Evolutionary conservation across 306 rosid species (phyloP).

Genomic region (Astragalus glycyphyllos): DNA sequence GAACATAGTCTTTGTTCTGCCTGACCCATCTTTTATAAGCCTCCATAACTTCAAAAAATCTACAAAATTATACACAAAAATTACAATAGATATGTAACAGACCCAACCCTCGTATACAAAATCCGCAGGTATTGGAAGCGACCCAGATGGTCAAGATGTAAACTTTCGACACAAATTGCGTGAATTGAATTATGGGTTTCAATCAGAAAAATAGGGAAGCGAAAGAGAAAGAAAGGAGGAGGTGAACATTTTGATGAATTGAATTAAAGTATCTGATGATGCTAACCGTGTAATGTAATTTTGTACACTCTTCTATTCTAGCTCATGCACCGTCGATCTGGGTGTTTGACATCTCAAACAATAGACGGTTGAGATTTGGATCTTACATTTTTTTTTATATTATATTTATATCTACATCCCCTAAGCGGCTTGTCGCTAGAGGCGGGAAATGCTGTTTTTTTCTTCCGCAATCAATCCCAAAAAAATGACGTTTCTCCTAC

Average conservation of each 20-base stretch:
- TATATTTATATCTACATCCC: too few species aligned
- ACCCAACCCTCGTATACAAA: conserved; percentile 21
- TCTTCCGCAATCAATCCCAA: too few species aligned
- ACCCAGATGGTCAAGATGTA: conserved; percentile 40
- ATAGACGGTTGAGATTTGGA: conserved; percentile 3
- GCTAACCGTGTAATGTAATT: conserved; percentile 21
- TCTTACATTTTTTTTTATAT: not conserved
- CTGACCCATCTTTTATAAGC: conserved; percentile 89
- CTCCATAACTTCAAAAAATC: conserved; percentile 66
- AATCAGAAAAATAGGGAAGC: conserved; percentile 18
- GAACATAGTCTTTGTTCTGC: conserved; percentile 83
- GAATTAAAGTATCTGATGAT: not conserved
- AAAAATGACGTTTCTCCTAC: too few species aligned
- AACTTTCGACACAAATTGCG: conserved; percentile 31
- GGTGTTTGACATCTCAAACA: not conserved
- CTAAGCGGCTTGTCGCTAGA: too few species aligned
- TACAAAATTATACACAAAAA: conserved; percentile 18
- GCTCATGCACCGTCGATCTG: conserved; percentile 4
- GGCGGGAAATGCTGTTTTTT: too few species aligned
- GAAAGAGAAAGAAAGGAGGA: not conserved
- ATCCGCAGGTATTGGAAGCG: conserved; percentile 24
- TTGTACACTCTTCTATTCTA: not conserved
- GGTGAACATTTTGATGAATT: conserved; percentile 2
- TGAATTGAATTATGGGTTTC: conserved; percentile 44
- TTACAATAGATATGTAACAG: conserved; percentile 5